These are phyloP conservation scores for Amauroascus verrucosus DNA, from an alignment of 2,329 filamentous ascomycete species.

Conservation along the genomic window DNA sequence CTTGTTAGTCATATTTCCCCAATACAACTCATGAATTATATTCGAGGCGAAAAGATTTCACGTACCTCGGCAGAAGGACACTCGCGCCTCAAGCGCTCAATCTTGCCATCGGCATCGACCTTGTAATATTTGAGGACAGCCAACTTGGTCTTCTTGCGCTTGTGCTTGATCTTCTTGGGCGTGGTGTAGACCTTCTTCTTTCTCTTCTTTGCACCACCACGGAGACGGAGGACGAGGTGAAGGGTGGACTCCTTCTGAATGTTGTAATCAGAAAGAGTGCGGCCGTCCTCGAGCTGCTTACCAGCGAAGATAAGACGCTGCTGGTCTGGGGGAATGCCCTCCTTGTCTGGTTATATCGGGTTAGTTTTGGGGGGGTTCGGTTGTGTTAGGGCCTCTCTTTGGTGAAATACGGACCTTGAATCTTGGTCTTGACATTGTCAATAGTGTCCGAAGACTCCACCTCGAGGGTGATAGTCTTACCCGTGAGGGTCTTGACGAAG, in stretches of 20 bases:
- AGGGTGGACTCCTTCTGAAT: constrained; percentile 99
- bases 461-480: constrained; percentile 99
- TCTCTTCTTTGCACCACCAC: constrained; percentile 98
- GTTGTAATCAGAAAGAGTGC: constrained; percentile 99
- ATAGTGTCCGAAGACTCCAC: constrained; percentile 99
- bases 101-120: constrained; percentile 99
- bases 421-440: constrained; percentile 99
- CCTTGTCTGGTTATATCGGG: constrained; percentile 62
- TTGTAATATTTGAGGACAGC: constrained; percentile 99
- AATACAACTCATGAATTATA: background rate
- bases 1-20: constrained; percentile 28
- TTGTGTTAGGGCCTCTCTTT: background rate
- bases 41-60: constrained; percentile 23
- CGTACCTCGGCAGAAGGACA: constrained; percentile 83
- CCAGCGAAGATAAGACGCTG: constrained; percentile 99
- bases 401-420: constrained; percentile 51
- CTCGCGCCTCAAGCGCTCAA: constrained; percentile 97
- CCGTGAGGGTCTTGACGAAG: constrained; percentile 68
- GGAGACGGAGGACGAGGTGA: constrained; percentile 93
- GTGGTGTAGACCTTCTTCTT: constrained; percentile 99
- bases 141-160: constrained; percentile 99
- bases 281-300: constrained; percentile 99
- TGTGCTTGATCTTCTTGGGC: constrained; percentile 99
- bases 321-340: constrained; percentile 97
- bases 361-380: background rate